These are phyloP conservation scores for Tillandsia fasciculata DNA, from an alignment of 176 grass and related monocot species.

Conservation along the genomic window DNA sequence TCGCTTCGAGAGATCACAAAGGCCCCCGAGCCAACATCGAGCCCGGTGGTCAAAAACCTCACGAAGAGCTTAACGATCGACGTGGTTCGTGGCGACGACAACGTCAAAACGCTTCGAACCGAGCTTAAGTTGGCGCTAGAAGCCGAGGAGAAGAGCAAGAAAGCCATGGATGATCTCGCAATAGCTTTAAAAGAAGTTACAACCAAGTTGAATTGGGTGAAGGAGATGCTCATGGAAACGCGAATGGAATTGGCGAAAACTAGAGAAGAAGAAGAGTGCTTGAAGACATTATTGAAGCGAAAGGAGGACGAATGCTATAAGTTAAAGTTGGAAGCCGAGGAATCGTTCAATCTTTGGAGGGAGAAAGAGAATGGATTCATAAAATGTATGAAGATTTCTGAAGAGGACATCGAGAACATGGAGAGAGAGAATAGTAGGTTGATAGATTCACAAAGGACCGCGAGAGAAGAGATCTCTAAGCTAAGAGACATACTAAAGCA, in stretches of 20 bases:
- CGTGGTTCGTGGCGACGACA: background rate
- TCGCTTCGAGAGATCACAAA: slow-evolving; percentile 19
- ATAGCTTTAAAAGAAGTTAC: slow-evolving; percentile 75
- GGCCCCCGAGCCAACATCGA: slow-evolving; percentile 19
- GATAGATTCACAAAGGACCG: slow-evolving; percentile 40
- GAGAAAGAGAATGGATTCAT: slow-evolving; percentile 75
- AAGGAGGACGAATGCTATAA: slow-evolving; percentile 48
- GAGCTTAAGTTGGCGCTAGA: slow-evolving; percentile 39
- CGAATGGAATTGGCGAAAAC: slow-evolving; percentile 47
- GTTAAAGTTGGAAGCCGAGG: slow-evolving; percentile 50
- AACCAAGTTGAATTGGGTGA: slow-evolving; percentile 33
- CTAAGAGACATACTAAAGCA: slow-evolving; percentile 89
- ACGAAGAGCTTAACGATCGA: slow-evolving; percentile 19
- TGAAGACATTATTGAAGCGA: slow-evolving; percentile 29
- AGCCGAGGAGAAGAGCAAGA: slow-evolving; percentile 79
- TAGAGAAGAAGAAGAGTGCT: slow-evolving; percentile 37
- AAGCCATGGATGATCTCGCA: slow-evolving; percentile 71
- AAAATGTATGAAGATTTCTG: slow-evolving; percentile 49
- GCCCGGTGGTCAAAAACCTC: background rate
- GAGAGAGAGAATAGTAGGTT: slow-evolving; percentile 43
- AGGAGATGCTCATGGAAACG: slow-evolving; percentile 34
- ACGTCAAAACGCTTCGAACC: slow-evolving; percentile 9
- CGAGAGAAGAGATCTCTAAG: slow-evolving; percentile 61
- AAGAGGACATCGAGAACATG: slow-evolving; percentile 39
- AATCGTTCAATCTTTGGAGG: slow-evolving; percentile 46